Percentiles rank a stretch among this genome's conserved stretches.
Conservation (phyloP, 345 rosid species). For the Lepidium didymum region DNA sequence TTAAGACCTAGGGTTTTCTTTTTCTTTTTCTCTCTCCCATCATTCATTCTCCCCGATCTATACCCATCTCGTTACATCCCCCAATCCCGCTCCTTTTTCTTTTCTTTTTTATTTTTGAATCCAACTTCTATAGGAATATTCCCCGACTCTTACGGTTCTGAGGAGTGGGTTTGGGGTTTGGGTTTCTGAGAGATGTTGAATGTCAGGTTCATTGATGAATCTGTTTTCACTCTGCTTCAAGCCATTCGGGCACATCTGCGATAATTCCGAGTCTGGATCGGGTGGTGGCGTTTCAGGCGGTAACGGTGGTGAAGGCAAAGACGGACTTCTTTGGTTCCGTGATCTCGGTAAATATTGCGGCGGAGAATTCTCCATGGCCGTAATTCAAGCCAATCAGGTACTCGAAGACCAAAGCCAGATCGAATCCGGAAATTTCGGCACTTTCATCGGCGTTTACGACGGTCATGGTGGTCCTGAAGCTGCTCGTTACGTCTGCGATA, state of each 20-base stretch:
- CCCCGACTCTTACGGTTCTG: background rate
- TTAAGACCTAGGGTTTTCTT: constrained; percentile 23
- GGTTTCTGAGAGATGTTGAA: constrained; percentile 74
- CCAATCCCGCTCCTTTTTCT: constrained; percentile 15
- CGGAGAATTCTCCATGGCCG: constrained; percentile 90
- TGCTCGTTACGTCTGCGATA: constrained; percentile 78
- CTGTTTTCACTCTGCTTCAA: constrained; percentile 70
- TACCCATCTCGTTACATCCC: constrained; percentile 5
- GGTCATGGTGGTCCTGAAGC: constrained; percentile 94
- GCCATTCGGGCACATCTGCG: constrained; percentile 55
- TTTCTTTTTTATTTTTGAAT: background rate
- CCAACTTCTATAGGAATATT: constrained; percentile 4
- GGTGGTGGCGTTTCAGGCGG: constrained; percentile 14
- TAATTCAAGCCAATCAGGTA: constrained; percentile 80
- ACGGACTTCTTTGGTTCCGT: constrained; percentile 72
- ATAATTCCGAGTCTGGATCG: constrained; percentile 20
- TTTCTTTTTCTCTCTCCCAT: background rate
- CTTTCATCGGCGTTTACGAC: constrained; percentile 86
- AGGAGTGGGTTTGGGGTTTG: constrained; percentile 18
- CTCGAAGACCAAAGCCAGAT: constrained; percentile 88
- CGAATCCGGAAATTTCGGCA: constrained; percentile 87
- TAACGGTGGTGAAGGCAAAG: constrained; percentile 50
- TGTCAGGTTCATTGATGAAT: constrained; percentile 90
- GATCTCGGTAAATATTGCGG: constrained; percentile 59
- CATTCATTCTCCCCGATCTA: constrained; percentile 17